Evolutionary conservation across 2,329 filamentous ascomycete species (phyloP).

Genomic region (Colletotrichum lupini): DNA sequence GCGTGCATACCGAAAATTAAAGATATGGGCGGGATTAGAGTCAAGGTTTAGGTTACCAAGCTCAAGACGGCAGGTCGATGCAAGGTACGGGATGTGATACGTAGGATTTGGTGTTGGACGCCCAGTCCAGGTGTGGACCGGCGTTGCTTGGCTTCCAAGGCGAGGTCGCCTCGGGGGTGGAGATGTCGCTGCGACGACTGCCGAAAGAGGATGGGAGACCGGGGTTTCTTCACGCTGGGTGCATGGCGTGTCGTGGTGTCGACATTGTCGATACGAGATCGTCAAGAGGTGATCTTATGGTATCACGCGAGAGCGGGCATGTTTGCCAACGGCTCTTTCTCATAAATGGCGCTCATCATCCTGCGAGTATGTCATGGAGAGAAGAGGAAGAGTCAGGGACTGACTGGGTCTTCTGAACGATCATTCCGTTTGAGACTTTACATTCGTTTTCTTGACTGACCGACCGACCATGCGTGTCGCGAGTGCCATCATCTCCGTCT

Average conservation of each 20-base stretch:
- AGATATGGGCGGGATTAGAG: background rate
- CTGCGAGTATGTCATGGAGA: background rate
- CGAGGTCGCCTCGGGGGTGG: conserved; percentile 25
- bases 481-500: conserved; percentile 22
- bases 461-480: conserved; percentile 20
- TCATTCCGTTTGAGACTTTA: background rate
- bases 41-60: conserved; percentile 2
- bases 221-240: background rate
- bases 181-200: conserved; percentile 16
- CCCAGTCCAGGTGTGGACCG: background rate
- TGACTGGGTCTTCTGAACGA: background rate
- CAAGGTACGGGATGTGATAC: background rate
- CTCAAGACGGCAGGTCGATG: conserved; percentile 32
- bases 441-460: background rate
- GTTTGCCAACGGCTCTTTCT: background rate
- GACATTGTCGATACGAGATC: conserved; percentile 21
- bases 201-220: conserved; percentile 18
- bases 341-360: background rate
- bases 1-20: conserved; percentile 1
- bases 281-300: conserved; percentile 8
- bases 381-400: background rate
- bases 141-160: conserved; percentile 16
- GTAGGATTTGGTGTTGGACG: background rate
- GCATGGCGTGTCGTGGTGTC: background rate
- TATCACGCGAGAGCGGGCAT: conserved; percentile 2